phyloP scores from a whole-genome alignment of 352 stramenopile species.

The Halophytophthora polymorphica region DNA sequence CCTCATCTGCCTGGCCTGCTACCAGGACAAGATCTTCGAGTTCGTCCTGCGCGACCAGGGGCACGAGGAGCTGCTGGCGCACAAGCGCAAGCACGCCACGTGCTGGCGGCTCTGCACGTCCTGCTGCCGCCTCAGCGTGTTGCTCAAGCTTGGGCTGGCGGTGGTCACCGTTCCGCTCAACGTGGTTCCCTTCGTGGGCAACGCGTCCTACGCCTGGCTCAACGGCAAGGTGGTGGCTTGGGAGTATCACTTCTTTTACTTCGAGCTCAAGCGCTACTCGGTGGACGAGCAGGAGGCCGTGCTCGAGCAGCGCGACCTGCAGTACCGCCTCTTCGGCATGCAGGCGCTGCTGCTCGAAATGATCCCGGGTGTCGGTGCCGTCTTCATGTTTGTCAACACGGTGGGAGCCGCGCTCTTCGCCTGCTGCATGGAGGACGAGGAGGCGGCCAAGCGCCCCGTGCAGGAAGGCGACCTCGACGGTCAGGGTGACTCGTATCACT shows the following conservation, averaged over 20 bases:
- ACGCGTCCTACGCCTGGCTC: slow-evolving; percentile 45
- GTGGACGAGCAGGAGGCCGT: slow-evolving; percentile 48
- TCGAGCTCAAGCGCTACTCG: slow-evolving; percentile 46
- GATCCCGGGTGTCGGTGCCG: slow-evolving; percentile 39
- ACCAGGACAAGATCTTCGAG: slow-evolving; percentile 54
- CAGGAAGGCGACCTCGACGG: slow-evolving; percentile 14
- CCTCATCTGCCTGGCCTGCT: slow-evolving; percentile 42
- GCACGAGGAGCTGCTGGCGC: slow-evolving; percentile 32
- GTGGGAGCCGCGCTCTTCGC: slow-evolving; percentile 56
- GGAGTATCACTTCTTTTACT: slow-evolving; percentile 66
- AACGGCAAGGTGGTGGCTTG: slow-evolving; percentile 50
- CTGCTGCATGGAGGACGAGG: slow-evolving; percentile 45
- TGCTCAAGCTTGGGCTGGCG: slow-evolving; percentile 37
- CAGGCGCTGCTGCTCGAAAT: slow-evolving; percentile 57
- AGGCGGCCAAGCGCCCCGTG: slow-evolving; percentile 16
- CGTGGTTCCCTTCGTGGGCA: slow-evolving; percentile 50
- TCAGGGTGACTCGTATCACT: slow-evolving; percentile 11
- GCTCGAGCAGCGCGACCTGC: slow-evolving; percentile 31
- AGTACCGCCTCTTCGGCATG: slow-evolving; percentile 56
- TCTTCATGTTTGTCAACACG: slow-evolving; percentile 64
- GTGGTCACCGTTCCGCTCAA: slow-evolving; percentile 51
- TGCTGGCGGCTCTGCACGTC: slow-evolving; percentile 38
- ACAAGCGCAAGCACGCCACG: slow-evolving; percentile 31
- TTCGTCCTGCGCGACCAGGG: slow-evolving; percentile 41
- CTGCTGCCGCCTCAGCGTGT: slow-evolving; percentile 45